Base-by-base conservation (phyloP, 2,329 filamentous ascomycete genomes). In the Sporothrix brunneoviolacea region DNA sequence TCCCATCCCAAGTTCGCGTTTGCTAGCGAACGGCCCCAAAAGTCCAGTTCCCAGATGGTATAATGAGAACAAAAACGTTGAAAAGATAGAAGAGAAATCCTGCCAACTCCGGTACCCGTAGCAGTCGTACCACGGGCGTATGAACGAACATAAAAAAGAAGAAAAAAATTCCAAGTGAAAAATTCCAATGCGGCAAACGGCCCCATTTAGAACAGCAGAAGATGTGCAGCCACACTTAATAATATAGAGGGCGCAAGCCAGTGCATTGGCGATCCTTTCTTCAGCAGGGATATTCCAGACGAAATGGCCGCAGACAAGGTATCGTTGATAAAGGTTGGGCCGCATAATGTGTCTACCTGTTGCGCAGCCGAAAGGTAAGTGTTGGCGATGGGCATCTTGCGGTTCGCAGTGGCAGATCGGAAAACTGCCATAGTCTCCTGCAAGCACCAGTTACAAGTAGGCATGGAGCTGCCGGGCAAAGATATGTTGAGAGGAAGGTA, bases 361-460 rank as follows among this genome's bases (percentile, higher is more conserved):
- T 76, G 68, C 0, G 91, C 91, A 0, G 90, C 89, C 9, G 70
- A 61, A 6, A 75, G 68, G 64, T 96, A 97, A 0, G 83, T 86
- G 15, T 71, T 65, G 22, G 79, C 77, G 41, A 97, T 76, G 8
- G 82, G 77, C 58, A 86, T 81, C 4, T 72, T 76, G 32, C 79
- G 72, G 59, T 90, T 80, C 13, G 76, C 73, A 0, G 87, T 82
- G 27, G 84, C 84, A 1, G 77, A 68, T 48, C 86, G 82, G 66
- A 86, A 96, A 16, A 95, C 78, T 22, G 75, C 75, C 89, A 97
- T 95, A 4, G 87, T 91, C 54, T 87, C 74, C 61, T 83, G 75
- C 38, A 93, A 73, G 65, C 93, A 97, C 36, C 70, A 70, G 59
- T 79, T 83, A 70, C 93, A 98, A 1, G 77, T 80, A 1, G 90